Evolutionary conservation across 768 basidiomycete species (phyloP), one percentile per base, ranked within the genome.

Genomic region (Leccinum pellstonianum): DNA sequence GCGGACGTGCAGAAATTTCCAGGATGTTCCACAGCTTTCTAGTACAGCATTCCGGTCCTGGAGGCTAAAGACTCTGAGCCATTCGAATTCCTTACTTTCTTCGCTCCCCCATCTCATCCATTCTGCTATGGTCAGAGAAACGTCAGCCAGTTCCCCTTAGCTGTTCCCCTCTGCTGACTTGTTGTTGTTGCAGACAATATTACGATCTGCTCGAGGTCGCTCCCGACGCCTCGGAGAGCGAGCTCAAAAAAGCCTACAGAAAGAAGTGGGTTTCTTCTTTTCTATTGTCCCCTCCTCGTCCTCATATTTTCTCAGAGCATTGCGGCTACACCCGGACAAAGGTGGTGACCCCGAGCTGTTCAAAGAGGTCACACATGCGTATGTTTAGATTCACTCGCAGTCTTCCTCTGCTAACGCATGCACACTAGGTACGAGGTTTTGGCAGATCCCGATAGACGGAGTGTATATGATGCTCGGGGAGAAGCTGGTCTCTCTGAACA

Each of bases 331-430:
- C 72, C 93, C 93, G 21, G 93, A 95, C 82, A 95, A 95, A 77
- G 94, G 95, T 51, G 95, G 95, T 58, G 95, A 97, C 68, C 94
- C 94, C 25, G 96, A 98, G 75, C 75, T 91, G 56, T 98, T 98
- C 87, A 98, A 98, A 73, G 93, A 98, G 73, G 90, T 98, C 38
- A 95, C 93, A 10, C 93, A 94, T 79, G 93, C 93, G 90, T 94
- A 81, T 62, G 92, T 82, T 48, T 52, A 21, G 29, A 15, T 23
- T 38, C 62, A 41, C 43, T 52, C 57, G 9, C 38, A 6, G 38
- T 31, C 33, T 31, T 50, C 3, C 25, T 33, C 23, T 38, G 21
- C 56, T 63, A 9, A 71, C 3, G 12, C 15, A 52, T 50, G 35
- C 4, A 10, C 38, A n/a, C 48, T 69, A 95, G 94, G 53, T 98